Evolutionary conservation across 2,329 filamentous ascomycete species (phyloP).

Genomic region (Exophiala viscosa): DNA sequence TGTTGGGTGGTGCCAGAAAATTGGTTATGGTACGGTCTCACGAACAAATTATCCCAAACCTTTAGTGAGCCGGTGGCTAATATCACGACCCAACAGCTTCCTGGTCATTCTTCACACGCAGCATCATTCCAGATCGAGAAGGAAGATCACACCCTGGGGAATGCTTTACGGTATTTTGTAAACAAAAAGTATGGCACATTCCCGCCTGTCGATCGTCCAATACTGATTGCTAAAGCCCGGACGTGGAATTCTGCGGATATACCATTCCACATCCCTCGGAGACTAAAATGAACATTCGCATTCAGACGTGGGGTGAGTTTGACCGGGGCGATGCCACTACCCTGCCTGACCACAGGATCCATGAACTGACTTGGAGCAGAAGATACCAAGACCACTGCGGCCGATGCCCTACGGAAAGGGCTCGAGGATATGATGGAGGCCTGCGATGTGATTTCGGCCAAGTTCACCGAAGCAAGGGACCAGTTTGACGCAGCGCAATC

Average conservation of each 20-base stretch:
- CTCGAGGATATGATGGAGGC: constrained; percentile 83
- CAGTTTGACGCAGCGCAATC: constrained; percentile 49
- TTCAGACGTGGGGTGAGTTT: constrained; percentile 86
- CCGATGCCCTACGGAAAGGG: constrained; percentile 85
- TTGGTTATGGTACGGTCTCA: constrained; percentile 22
- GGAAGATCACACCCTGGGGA: constrained; percentile 93
- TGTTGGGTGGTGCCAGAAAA: constrained; percentile 24
- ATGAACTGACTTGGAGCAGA: constrained; percentile 17
- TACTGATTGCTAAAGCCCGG: constrained; percentile 58
- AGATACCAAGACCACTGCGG: constrained; percentile 59
- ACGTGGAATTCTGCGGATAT: constrained; percentile 97
- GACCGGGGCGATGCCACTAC: not conserved
- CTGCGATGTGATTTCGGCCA: constrained; percentile 89
- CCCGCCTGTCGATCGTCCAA: not conserved
- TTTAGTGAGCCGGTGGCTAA: not conserved
- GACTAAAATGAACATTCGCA: constrained; percentile 92
- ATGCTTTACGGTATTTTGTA: constrained; percentile 88
- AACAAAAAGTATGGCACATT: constrained; percentile 80
- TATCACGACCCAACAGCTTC: constrained; percentile 55
- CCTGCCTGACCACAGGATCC: not conserved
- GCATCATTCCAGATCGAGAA: constrained; percentile 93
- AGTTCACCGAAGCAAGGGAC: constrained; percentile 70
- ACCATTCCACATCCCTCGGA: constrained; percentile 96
- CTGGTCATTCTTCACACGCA: constrained; percentile 76
- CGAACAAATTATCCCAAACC: not conserved